Evolutionary conservation across 306 rosid genomes (phyloP).

Genomic region (Arachis stenosperma): DNA sequence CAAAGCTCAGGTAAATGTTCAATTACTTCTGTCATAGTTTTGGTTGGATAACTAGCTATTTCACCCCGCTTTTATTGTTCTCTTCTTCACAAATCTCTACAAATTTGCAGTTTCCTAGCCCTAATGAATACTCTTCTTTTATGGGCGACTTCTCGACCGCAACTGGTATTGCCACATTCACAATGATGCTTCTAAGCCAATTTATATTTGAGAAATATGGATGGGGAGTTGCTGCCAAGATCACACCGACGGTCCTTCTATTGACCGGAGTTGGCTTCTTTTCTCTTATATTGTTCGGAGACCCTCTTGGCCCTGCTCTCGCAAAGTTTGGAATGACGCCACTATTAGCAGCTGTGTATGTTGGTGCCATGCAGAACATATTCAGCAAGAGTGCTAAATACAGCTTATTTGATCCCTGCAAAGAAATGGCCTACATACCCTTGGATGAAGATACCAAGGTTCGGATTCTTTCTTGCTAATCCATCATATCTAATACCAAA

Average conservation of each 20-base stretch:
- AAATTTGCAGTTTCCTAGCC: constrained; percentile 84
- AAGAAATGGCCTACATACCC: constrained; percentile 99
- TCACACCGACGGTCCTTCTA: constrained; percentile 91
- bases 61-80: background rate
- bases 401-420: constrained; percentile 98
- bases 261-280: constrained; percentile 92
- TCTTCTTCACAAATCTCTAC: background rate
- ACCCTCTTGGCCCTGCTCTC: constrained; percentile 70
- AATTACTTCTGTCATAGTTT: constrained; percentile 27
- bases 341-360: constrained; percentile 96
- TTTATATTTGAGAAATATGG: constrained; percentile 82
- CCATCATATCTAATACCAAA: constrained; percentile 4
- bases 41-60: constrained; percentile 6
- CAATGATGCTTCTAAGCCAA: constrained; percentile 92
- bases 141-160: constrained; percentile 99
- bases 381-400: constrained; percentile 99
- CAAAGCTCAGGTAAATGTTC: constrained; percentile 80
- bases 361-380: constrained; percentile 97
- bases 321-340: constrained; percentile 84
- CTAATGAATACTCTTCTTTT: constrained; percentile 91
- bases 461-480: constrained; percentile 34
- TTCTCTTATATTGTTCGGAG: constrained; percentile 79
- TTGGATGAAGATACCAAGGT: constrained; percentile 98
- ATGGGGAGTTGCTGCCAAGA: constrained; percentile 96
- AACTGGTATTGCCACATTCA: constrained; percentile 91